Evolutionary conservation across 495 filamentous ascomycete species (phyloP).

Genomic region (Aspergillus heteromorphus): DNA sequence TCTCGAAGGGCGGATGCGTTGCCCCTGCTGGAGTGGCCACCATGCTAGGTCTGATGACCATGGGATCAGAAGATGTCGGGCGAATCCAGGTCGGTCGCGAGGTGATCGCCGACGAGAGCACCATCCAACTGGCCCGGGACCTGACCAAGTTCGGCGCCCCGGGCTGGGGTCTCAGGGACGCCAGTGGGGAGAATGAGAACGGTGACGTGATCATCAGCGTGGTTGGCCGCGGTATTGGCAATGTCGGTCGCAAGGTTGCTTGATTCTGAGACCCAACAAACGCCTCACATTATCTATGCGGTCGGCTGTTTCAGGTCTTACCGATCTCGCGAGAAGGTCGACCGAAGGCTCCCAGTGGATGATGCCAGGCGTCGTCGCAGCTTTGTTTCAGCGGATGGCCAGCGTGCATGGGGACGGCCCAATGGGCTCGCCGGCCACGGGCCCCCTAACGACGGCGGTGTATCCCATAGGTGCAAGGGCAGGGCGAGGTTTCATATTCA

Average conservation of each 20-base stretch:
- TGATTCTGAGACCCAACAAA: constrained; percentile 34
- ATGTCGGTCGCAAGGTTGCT: constrained; percentile 89
- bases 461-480: background rate
- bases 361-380: constrained; percentile 7
- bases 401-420: background rate
- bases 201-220: constrained; percentile 81
- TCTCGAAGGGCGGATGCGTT: constrained; percentile 78
- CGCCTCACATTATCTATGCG: constrained; percentile 6
- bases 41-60: constrained; percentile 86
- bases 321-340: background rate
- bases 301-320: background rate
- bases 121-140: constrained; percentile 76
- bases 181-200: constrained; percentile 55
- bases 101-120: constrained; percentile 70
- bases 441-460: background rate
- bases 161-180: constrained; percentile 82
- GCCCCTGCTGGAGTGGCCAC: constrained; percentile 60
- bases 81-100: constrained; percentile 58
- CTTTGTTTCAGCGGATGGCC: constrained; percentile 11
- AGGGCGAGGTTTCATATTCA: constrained; percentile 1
- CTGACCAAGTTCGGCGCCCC: constrained; percentile 76
- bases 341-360: background rate
- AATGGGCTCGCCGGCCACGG: background rate
- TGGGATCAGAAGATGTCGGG: constrained; percentile 79
- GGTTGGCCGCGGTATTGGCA: constrained; percentile 90